Base-by-base conservation (phyloP, 352 stramenopile species). In the Pythium rhizo-oryzae region DNA sequence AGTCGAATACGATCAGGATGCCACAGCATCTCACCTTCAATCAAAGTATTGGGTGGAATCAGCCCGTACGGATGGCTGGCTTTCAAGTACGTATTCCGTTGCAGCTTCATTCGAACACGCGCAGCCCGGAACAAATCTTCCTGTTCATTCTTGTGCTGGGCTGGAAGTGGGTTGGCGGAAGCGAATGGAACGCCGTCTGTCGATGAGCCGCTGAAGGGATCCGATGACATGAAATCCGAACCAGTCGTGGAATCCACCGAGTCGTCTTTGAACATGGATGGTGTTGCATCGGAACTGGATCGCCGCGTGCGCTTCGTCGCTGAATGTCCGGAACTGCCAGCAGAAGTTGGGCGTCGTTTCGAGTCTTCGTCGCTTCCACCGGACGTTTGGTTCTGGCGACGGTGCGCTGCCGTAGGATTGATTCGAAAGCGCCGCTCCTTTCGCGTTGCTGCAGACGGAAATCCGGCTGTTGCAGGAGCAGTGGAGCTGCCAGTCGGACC, bases 61-160 rank as follows among this genome's bases (percentile, higher is more conserved):
- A 64, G 59, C 2, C 53, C 75, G 60, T 73, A 82, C 16, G 69
- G 55, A 37, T 80, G 82, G 28, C 4, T 59, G 24, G 28, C 23
- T 15, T 66, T 68, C 52, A 67, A 43, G 41, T 87, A 86, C 9
- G 71, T 74, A 35, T 77, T 85, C 24, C 85, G 81, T 28, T 91
- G 84, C 15, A 94, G 62, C 67, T 92, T 94, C 84, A 94, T 94
- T 13, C 84, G 84, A 12, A 91, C 82, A 16, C 85, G 82, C 1
- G 85, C 85, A 0, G 82, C 84, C 11, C 85, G 82, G 67, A 94
- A 92, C 1, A 94, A 52, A 57, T 94, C 82, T 59, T 94, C 85
- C 43, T 94, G 85, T 43, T 92, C 85, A 50, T 80, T 88, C 62
- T 86, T 87, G 59, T 82, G 75, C 18, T 68, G 59, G 1, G 52